Conservation (phyloP, 2,329 filamentous ascomycete species). For the Albifimbria verrucaria region DNA sequence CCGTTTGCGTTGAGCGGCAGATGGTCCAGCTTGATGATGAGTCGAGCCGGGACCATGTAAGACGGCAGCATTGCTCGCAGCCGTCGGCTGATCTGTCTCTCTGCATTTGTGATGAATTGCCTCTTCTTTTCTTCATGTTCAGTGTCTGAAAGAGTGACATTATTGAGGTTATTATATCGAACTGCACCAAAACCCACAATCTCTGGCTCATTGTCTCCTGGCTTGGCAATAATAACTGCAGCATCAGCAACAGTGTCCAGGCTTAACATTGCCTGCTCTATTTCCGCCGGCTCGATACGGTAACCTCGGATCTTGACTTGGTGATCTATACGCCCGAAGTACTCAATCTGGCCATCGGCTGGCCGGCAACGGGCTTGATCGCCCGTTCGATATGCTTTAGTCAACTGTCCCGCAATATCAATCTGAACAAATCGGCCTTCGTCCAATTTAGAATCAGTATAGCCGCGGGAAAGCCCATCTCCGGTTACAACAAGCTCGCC, state of each 20-base stretch:
- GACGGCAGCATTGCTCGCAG: neutral
- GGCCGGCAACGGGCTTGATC: constrained; percentile 19
- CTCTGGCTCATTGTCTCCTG: constrained; percentile 4
- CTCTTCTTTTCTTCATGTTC: neutral
- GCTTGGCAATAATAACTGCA: constrained; percentile 9
- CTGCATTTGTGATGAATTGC: neutral
- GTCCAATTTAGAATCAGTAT: constrained; percentile 11
- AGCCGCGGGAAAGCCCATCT: constrained; percentile 19
- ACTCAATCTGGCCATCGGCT: constrained; percentile 17
- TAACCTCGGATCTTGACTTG: constrained; percentile 28
- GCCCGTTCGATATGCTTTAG: constrained; percentile 21
- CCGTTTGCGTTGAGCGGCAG: neutral
- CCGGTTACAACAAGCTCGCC: constrained; percentile 25
- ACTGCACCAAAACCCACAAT: constrained; percentile 11
- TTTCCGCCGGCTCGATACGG: constrained; percentile 24
- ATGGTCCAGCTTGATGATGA: neutral
- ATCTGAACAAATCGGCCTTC: constrained; percentile 13
- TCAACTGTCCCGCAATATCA: constrained; percentile 8
- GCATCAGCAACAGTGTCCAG: constrained; percentile 13
- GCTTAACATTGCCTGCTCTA: constrained; percentile 18
- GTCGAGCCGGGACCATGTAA: neutral
- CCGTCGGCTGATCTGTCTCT: neutral
- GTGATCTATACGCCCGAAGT: constrained; percentile 22
- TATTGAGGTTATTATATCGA: neutral
- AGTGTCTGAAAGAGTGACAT: neutral